A percentile compares a stretch with the other conserved stretches of the same genome.
phyloP scores from a whole-genome alignment of 345 rosid species.

The Eucalyptus sp. region DNA sequence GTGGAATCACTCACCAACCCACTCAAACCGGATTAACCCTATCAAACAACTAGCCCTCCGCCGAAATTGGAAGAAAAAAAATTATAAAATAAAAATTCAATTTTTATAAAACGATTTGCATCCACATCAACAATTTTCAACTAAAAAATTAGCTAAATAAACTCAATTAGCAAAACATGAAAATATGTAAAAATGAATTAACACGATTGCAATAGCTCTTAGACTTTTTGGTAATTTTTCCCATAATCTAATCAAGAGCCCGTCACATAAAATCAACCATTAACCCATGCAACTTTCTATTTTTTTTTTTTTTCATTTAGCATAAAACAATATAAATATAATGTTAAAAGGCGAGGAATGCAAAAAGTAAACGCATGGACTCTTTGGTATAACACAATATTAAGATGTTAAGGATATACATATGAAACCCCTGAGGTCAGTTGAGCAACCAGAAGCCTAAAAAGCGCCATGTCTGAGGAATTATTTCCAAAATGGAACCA shows the following conservation, averaged over 20 bases:
- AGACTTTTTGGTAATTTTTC: neutral
- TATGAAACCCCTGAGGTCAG: neutral
- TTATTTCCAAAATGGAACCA: neutral
- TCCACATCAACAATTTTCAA: fast-evolving
- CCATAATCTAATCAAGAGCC: neutral
- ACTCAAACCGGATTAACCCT: too few species aligned
- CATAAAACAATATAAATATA: neutral
- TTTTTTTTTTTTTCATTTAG: neutral
- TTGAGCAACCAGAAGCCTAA: neutral
- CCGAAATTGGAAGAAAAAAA: neutral
- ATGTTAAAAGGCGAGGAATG: neutral
- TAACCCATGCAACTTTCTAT: neutral
- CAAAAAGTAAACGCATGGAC: neutral
- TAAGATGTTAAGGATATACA: neutral
- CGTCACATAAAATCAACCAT: neutral
- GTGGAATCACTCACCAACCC: too few species aligned
- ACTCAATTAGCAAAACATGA: too few species aligned
- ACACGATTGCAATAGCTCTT: too few species aligned
- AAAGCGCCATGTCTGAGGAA: neutral
- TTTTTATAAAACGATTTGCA: too few species aligned
- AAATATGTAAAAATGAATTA: too few species aligned
- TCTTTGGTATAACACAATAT: neutral
- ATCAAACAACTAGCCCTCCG: fast-evolving
- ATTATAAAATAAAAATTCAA: fast-evolving
- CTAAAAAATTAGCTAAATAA: too few species aligned